Conservation (phyloP, 768 basidiomycete species). For the Amylocystis lapponica region DNA sequence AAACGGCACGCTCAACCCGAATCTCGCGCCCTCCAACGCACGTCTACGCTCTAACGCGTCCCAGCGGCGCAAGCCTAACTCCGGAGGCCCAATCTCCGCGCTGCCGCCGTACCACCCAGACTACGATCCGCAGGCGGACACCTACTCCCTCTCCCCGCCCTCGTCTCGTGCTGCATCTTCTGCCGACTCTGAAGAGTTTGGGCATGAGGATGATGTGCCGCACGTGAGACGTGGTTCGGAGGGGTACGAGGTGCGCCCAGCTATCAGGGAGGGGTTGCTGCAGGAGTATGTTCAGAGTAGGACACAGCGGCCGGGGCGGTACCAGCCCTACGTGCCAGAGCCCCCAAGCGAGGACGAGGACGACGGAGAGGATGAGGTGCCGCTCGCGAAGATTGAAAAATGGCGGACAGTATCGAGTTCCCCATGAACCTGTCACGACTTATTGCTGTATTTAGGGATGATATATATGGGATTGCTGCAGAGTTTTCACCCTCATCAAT, state of each 20-base stretch:
- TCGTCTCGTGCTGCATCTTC: slow-evolving; percentile 10
- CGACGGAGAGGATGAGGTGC: slow-evolving; percentile 30
- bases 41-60: slow-evolving; percentile 25
- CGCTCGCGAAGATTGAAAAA: slow-evolving; percentile 19
- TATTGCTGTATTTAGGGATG: too few species aligned
- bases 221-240: slow-evolving; percentile 68
- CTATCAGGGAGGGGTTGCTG: slow-evolving; percentile 61
- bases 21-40: slow-evolving; percentile 56
- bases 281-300: slow-evolving; percentile 47
- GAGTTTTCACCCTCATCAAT: too few species aligned
- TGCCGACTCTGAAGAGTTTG: slow-evolving; percentile 22
- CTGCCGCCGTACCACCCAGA: slow-evolving; percentile 79
- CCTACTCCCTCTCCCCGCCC: slow-evolving; percentile 13
- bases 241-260: slow-evolving; percentile 67
- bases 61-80: slow-evolving; percentile 16
- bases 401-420: slow-evolving; percentile 22
- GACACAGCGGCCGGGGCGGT: slow-evolving; percentile 53
- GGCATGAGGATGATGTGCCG: slow-evolving; percentile 23
- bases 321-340: slow-evolving; percentile 64
- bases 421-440: too few species aligned
- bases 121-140: slow-evolving; percentile 37
- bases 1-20: slow-evolving; percentile 70
- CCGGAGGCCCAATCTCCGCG: slow-evolving; percentile 34
- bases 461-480: too few species aligned
- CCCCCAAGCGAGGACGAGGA: slow-evolving; percentile 36